Evolutionary conservation across 108 stramenopile genomes (phyloP).

Genomic region (Nannochloropsis oceanica): DNA sequence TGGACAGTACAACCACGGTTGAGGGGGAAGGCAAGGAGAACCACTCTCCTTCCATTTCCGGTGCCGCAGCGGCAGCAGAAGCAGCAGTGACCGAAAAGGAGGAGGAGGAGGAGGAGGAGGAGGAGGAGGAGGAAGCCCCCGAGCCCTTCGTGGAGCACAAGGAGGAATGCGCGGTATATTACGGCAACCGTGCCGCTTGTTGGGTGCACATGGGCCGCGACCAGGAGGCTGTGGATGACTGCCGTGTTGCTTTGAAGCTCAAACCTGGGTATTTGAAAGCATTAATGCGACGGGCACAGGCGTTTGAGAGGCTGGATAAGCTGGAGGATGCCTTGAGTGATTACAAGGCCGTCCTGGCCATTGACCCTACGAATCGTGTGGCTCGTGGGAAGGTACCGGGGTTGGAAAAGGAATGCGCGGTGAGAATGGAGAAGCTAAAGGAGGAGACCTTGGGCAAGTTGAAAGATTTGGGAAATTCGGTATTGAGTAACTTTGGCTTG

Average conservation of each 20-base stretch:
- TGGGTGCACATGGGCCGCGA: conserved; percentile 5
- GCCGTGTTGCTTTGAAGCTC: conserved; percentile 19
- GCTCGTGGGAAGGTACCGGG: conserved; percentile 44
- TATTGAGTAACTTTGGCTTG: conserved; percentile 88
- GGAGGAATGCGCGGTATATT: neutral
- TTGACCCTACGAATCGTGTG: conserved; percentile 48
- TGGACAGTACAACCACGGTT: neutral
- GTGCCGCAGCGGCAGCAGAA: neutral
- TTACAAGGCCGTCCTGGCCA: conserved; percentile 48
- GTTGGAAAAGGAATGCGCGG: conserved; percentile 53
- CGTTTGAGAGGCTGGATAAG: conserved; percentile 31
- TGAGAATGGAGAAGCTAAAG: conserved; percentile 21
- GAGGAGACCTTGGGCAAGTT: conserved; percentile 54
- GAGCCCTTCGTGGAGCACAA: neutral
- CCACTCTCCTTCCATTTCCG: neutral
- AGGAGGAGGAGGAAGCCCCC: neutral
- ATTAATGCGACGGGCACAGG: conserved; percentile 51
- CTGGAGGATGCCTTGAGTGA: conserved; percentile 44
- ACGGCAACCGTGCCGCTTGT: conserved; percentile 22
- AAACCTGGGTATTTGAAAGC: conserved; percentile 70
- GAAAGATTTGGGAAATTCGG: conserved; percentile 86
- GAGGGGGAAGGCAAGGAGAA: neutral
- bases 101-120: neutral
- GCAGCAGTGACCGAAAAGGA: neutral
- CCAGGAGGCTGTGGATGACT: conserved; percentile 7